Evolutionary conservation across 2,329 filamentous ascomycete genomes (phyloP).

Genomic region (Lachnellula cervina): DNA sequence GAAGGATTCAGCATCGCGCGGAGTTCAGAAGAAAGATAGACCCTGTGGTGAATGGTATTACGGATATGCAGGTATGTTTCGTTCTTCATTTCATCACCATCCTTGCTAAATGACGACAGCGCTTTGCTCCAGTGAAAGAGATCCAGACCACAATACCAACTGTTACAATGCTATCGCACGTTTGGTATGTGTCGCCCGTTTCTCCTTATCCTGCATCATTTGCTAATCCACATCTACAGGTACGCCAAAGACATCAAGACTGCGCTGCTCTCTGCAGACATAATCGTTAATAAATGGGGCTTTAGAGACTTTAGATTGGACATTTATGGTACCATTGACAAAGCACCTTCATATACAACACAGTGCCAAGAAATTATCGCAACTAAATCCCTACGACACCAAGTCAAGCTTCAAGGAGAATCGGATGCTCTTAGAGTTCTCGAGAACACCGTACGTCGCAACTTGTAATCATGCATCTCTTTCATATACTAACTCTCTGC

Average conservation of each 20-base stretch:
- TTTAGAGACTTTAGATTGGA: conserved; percentile 59
- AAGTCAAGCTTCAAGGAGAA: conserved; percentile 36
- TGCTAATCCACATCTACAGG: conserved; percentile 32
- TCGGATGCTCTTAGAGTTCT: conserved; percentile 39
- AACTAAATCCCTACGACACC: conserved; percentile 25
- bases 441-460: conserved; percentile 18
- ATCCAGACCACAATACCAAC: conserved; percentile 55
- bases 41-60: conserved; percentile 61
- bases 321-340: conserved; percentile 60
- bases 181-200: conserved; percentile 34
- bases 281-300: conserved; percentile 62
- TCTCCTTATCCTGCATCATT: neutral
- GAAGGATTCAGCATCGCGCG: conserved; percentile 51
- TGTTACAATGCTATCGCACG: conserved; percentile 61
- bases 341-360: conserved; percentile 57
- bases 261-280: conserved; percentile 57
- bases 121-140: conserved; percentile 54
- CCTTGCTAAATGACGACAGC: conserved; percentile 18
- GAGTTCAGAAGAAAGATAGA: conserved; percentile 56
- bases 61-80: conserved; percentile 40
- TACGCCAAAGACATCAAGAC: conserved; percentile 57
- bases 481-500: conserved; percentile 15
- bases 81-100: too few relatives aligned
- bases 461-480: too few relatives aligned
- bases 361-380: conserved; percentile 43